phyloP scores from a whole-genome alignment of 2,329 filamentous ascomycete genomes.

The Fusarium sp. region DNA sequence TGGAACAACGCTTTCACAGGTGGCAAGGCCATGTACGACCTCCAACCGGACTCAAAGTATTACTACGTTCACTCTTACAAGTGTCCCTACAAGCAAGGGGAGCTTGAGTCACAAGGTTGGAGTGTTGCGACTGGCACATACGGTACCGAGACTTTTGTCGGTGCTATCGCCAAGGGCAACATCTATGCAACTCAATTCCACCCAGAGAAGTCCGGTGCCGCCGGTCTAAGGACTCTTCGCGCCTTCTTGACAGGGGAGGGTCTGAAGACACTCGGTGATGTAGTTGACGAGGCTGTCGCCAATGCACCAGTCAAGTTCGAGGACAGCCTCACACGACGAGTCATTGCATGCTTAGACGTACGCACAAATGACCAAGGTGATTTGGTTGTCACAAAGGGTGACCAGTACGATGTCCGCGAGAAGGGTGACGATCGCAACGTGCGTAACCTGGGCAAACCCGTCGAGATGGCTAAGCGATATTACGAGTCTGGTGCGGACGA shows the following conservation, averaged over 20 bases:
- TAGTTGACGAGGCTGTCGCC: conserved; percentile 31
- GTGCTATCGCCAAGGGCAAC: conserved; percentile 87
- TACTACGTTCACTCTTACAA: conserved; percentile 99
- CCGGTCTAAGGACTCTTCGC: conserved; percentile 84
- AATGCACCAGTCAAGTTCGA: conserved; percentile 38
- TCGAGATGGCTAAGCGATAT: conserved; percentile 92
- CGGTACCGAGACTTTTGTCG: conserved; percentile 89
- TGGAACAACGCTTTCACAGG: conserved; percentile 90
- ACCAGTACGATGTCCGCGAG: conserved; percentile 98
- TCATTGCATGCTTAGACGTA: conserved; percentile 97
- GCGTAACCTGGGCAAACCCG: conserved; percentile 94
- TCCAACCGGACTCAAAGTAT: conserved; percentile 88
- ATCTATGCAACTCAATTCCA: conserved; percentile 96
- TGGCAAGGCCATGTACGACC: conserved; percentile 74
- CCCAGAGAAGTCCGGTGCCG: conserved; percentile 94
- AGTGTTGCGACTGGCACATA: conserved; percentile 91
- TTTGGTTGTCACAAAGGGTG: conserved; percentile 96
- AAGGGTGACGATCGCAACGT: conserved; percentile 76
- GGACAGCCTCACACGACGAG: conserved; percentile 87
- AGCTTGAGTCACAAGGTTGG: conserved; percentile 87
- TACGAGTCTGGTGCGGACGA: conserved; percentile 98
- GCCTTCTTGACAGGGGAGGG: conserved; percentile 85
- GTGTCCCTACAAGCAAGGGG: conserved; percentile 77
- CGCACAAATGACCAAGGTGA: conserved; percentile 94
- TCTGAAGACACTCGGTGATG: conserved; percentile 61